Evolutionary conservation across 1,284 basidiomycete species (phyloP), one percentile per base, ranked within the genome.

Genomic region (Amylostereum areolatum): DNA sequence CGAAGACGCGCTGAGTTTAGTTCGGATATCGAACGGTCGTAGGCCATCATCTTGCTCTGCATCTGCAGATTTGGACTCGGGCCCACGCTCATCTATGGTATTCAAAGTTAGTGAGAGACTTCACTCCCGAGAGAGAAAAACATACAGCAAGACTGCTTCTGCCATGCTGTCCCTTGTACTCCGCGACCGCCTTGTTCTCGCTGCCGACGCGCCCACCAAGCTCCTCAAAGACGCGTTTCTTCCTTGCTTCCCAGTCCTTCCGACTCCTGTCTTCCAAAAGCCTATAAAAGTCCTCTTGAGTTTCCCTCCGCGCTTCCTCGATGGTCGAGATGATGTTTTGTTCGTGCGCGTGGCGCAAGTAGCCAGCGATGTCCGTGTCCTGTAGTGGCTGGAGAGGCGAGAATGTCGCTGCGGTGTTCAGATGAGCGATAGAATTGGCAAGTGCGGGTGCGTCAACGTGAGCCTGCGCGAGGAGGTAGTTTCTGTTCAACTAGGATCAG

Each of bases 41-140:
- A 97, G n/a, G 83, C 84, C 81, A 95, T 90, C 92, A 96, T 95
- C 69, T 92, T 92, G 64, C 80, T 85, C 68, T 96, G 94, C 79
- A 92, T 86, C 58, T 89, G 83, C 45, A 89, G 65, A 24, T 75
- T 82, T 25, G 83, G 69, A 52, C 74, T 78, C 1, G 83, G 78
- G 3, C 74, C 69, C 18, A 71, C 68, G 58, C 74, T 77, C 36
- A 75, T 65, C 76, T 81, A 54, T 28, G n/a, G n/a, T n/a, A 45
- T 27, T 1, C 3, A 24, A 11, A 37, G 27, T 50, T 33, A 49
- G 41, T 33, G 48, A 41, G 33, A 27, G 31, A 10, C 28, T 27
- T 11, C 8, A 48, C 6, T 4, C 11, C 2, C 29, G 41, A 31
- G 12, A 30, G 27, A 40, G 27, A 40, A 33, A 25, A 29, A 72